Percentiles rank a stretch among this genome's conserved stretches.
These are phyloP conservation scores for Leersia perrieri DNA, from an alignment of 176 grass and related monocot species.

Conservation along the genomic window DNA sequence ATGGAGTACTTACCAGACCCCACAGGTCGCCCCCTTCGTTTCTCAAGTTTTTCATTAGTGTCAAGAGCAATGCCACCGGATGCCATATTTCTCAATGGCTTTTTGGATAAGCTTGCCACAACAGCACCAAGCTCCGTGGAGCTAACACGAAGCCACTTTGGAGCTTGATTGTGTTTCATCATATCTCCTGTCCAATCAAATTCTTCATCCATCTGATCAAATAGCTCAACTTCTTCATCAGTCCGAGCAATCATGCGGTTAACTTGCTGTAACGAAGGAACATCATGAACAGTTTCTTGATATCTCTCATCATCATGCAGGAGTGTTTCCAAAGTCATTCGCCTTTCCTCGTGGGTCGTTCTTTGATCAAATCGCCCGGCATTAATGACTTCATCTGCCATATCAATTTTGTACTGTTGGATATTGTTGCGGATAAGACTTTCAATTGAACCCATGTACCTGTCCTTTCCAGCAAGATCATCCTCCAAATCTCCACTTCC, in stretches of 20 bases:
- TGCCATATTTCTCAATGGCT: slow-evolving; percentile 60
- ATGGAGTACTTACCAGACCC: slow-evolving; percentile 61
- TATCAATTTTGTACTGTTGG: slow-evolving; percentile 99
- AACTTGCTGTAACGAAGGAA: slow-evolving; percentile 94
- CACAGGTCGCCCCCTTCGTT: slow-evolving; percentile 61
- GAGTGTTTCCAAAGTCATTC: slow-evolving; percentile 89
- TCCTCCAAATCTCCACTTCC: slow-evolving; percentile 77
- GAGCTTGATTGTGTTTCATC: slow-evolving; percentile 75
- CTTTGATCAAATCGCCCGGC: slow-evolving; percentile 99
- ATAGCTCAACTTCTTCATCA: slow-evolving; percentile 82
- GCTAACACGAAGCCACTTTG: slow-evolving; percentile 85
- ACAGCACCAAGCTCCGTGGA: slow-evolving; percentile 74
- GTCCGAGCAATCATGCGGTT: slow-evolving; percentile 99
- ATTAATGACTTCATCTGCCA: slow-evolving; percentile 99
- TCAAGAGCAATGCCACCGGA: slow-evolving; percentile 51
- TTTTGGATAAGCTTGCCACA: slow-evolving; percentile 69
- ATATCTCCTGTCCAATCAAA: slow-evolving; percentile 95
- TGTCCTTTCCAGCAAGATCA: slow-evolving; percentile 93
- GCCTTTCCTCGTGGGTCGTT: slow-evolving; percentile 97
- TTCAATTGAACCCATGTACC: slow-evolving; percentile 94
- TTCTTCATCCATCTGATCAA: slow-evolving; percentile 99
- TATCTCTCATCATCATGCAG: slow-evolving; percentile 97
- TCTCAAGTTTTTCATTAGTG: slow-evolving; percentile 61
- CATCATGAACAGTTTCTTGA: slow-evolving; percentile 93
- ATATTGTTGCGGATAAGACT: slow-evolving; percentile 98